Percentiles rank a stretch among this genome's conserved stretches.
These are phyloP conservation scores for Aspergillus pseudoterreus DNA, from an alignment of 2,329 filamentous ascomycete genomes.

Conservation along the genomic window DNA sequence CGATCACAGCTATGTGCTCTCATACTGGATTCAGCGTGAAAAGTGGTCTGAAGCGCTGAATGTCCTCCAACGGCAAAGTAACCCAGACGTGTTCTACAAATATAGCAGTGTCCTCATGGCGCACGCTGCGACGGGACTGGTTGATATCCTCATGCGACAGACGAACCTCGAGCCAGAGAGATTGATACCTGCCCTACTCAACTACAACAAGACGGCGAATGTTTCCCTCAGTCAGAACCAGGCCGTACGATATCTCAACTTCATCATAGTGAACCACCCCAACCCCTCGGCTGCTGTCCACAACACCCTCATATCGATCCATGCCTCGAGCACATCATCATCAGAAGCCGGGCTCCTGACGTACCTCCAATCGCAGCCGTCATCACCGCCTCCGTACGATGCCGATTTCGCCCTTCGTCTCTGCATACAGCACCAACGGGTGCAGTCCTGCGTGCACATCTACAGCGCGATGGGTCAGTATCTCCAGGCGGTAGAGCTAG, in stretches of 20 bases:
- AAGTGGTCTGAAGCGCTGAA: constrained; percentile 82
- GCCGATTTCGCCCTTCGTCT: constrained; percentile 93
- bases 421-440: constrained; percentile 90
- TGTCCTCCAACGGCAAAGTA: constrained; percentile 88
- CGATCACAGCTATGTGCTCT: constrained; percentile 91
- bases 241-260: constrained; percentile 88
- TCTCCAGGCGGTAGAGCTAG: constrained; percentile 85
- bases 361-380: constrained; percentile 87
- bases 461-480: constrained; percentile 97
- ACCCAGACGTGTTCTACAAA: constrained; percentile 89
- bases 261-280: constrained; percentile 79
- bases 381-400: constrained; percentile 81
- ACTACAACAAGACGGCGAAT: constrained; percentile 75
- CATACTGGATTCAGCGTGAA: constrained; percentile 96
- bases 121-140: constrained; percentile 75
- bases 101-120: constrained; percentile 97
- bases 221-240: constrained; percentile 75
- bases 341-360: constrained; percentile 82
- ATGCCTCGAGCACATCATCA: constrained; percentile 76
- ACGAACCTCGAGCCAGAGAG: constrained; percentile 77
- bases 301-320: constrained; percentile 94
- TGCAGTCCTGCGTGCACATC: constrained; percentile 93
- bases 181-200: constrained; percentile 87
- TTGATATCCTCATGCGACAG: constrained; percentile 96
- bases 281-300: constrained; percentile 82